A percentile compares a stretch with the other conserved stretches of the same genome.
Evolutionary conservation across 139 green algal genomes (phyloP).

Genomic region (Nannochloris sp.): DNA sequence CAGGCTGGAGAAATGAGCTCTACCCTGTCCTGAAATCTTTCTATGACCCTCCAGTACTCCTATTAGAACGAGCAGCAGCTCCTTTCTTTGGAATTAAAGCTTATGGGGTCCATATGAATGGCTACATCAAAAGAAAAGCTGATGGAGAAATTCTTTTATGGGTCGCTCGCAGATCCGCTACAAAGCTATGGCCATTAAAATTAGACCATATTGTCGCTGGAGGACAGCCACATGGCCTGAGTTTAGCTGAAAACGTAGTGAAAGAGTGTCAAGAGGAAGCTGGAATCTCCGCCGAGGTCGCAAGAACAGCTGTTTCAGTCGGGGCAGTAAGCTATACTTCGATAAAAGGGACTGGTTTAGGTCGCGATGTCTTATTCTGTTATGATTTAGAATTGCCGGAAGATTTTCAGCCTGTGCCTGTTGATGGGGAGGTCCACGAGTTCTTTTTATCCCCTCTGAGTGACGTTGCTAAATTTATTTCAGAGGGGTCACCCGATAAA

Average conservation of each 20-base stretch:
- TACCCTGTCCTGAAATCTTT: constrained; percentile 76
- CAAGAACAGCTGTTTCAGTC: constrained; percentile 28
- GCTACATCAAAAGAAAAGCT: constrained; percentile 47
- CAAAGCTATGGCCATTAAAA: constrained; percentile 88
- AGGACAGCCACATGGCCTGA: constrained; percentile 73
- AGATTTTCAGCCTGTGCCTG: constrained; percentile 61
- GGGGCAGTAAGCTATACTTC: constrained; percentile 49
- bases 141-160: constrained; percentile 67
- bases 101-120: constrained; percentile 85
- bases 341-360: constrained; percentile 44
- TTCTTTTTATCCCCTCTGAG: constrained; percentile 69
- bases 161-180: constrained; percentile 65
- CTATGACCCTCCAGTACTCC: constrained; percentile 46
- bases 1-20: constrained; percentile 87
- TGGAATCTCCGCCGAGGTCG: constrained; percentile 64
- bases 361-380: constrained; percentile 77
- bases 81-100: constrained; percentile 81
- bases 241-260: constrained; percentile 70
- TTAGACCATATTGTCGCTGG: constrained; percentile 94
- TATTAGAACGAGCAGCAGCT: constrained; percentile 83
- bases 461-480: constrained; percentile 51
- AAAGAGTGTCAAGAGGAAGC: constrained; percentile 96
- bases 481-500: no score
- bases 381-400: constrained; percentile 80
- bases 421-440: constrained; percentile 70